Conservation (phyloP, 2,329 filamentous ascomycete genomes). For the Periconia macrospinosa region DNA sequence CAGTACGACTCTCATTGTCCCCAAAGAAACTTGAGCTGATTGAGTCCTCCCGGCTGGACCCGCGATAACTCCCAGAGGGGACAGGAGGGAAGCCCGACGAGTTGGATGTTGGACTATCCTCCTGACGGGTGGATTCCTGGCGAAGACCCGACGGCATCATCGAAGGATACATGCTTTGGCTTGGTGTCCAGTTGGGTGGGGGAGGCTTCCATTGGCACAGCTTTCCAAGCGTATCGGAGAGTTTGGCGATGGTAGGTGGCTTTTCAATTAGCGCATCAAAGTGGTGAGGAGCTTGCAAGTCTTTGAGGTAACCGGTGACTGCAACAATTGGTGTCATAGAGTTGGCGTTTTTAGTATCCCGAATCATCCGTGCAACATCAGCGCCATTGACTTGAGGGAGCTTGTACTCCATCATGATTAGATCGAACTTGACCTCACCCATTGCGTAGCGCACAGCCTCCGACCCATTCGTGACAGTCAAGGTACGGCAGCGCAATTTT, state of each 20-base stretch:
- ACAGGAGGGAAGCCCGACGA: constrained; percentile 73
- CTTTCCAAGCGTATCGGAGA: constrained; percentile 83
- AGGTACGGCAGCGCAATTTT: constrained; percentile 91
- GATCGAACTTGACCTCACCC: constrained; percentile 97
- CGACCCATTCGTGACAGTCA: constrained; percentile 84
- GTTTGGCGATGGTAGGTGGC: constrained; percentile 87
- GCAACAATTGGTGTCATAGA: constrained; percentile 93
- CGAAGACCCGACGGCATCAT: constrained; percentile 65
- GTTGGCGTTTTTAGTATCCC: constrained; percentile 94
- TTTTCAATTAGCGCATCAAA: constrained; percentile 97
- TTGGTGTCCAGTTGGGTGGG: constrained; percentile 58
- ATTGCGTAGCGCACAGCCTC: constrained; percentile 93
- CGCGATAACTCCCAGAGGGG: constrained; percentile 74
- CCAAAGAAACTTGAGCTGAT: constrained; percentile 87
- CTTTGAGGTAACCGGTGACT: constrained; percentile 97
- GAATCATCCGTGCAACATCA: constrained; percentile 95
- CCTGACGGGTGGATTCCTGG: constrained; percentile 63
- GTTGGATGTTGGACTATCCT: constrained; percentile 82
- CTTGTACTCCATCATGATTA: constrained; percentile 97
- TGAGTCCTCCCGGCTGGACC: constrained; percentile 84
- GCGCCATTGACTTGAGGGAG: constrained; percentile 92
- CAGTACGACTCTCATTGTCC: constrained; percentile 74
- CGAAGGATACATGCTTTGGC: constrained; percentile 32
- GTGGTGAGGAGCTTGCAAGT: constrained; percentile 90
- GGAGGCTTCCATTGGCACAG: constrained; percentile 94